Percentiles rank a stretch among this genome's conserved stretches.
phyloP scores from a whole-genome alignment of 2,329 filamentous ascomycete species.

The Sphaerulina vaccinii region DNA sequence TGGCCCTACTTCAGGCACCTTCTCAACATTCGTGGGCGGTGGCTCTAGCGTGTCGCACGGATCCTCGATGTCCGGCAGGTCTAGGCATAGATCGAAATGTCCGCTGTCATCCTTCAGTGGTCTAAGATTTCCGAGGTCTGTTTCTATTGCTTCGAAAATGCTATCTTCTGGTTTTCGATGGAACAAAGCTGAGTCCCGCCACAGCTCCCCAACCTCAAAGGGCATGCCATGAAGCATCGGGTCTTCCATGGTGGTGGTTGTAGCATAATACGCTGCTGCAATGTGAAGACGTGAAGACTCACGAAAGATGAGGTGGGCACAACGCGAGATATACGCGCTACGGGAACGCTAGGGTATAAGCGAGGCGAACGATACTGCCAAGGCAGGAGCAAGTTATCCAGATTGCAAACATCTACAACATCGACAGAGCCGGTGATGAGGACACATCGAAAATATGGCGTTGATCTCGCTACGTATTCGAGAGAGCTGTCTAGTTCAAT shows the following conservation, averaged over 20 bases:
- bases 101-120: not conserved
- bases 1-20: slow-evolving; percentile 24
- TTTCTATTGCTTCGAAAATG: slow-evolving; percentile 19
- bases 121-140: slow-evolving; percentile 1
- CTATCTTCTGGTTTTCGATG: slow-evolving; percentile 9
- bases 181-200: slow-evolving; percentile 22
- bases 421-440: too few relatives aligned
- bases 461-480: too few relatives aligned
- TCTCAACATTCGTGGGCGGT: not conserved
- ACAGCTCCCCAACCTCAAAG: slow-evolving; percentile 28
- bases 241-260: slow-evolving; percentile 11
- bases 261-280: not conserved
- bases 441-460: too few relatives aligned
- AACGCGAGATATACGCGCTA: too few relatives aligned
- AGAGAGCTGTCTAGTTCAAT: too few relatives aligned
- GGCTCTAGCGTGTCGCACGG: slow-evolving; percentile 34
- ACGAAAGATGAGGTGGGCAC: too few relatives aligned
- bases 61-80: slow-evolving; percentile 17
- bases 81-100: slow-evolving; percentile 16
- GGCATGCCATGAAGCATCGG: slow-evolving; percentile 21
- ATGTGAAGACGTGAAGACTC: too few relatives aligned
- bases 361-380: too few relatives aligned
- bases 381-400: too few relatives aligned
- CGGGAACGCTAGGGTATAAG: too few relatives aligned
- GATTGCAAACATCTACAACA: too few relatives aligned